Base-by-base conservation (phyloP, 2,329 filamentous ascomycete genomes). In the Aspergillus sp. region DNA sequence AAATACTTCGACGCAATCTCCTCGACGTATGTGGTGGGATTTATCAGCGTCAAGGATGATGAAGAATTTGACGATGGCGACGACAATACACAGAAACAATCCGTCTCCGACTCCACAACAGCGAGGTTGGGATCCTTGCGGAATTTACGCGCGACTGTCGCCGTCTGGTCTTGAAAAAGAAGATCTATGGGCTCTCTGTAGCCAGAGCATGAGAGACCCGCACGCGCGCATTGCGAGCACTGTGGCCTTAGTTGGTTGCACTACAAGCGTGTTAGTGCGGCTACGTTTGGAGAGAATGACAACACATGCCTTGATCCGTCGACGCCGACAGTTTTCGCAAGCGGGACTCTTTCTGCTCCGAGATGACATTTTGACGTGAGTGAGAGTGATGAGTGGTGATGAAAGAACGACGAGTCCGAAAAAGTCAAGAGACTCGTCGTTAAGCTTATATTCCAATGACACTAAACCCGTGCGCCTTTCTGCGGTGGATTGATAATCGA, bases 1-100 rank as follows among this genome's bases (percentile, higher is more conserved):
- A 47, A 56, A 17, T 28, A 47, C 41, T 43, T 28, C 53, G n/a
- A 56, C 25, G 53, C 53, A 15, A 56, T 56, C n/a, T 56, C 43
- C 13, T 56, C 53, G 2, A 56, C 25, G 15, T 23, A 7, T 9
- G 47, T n/a, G 11, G 7, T 23, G 5, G 52, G 38, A 17, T 8
- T n/a, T 9, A 46, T 7, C 9, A n/a, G 17, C 11, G 34, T 54
- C 19, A 38, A 15, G 3, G 34, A 41, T 2, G 15, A 41, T 4
- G 34, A 41, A 2, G 13, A 5, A 15, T 15, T 46, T 41, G 34
- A 41, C 15, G 34, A 13, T 41, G 34, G 34, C 34, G 34, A 41
- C 3, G 34, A 13, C 15, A 41, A 15, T 15, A 41, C 34, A 15
- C 34, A 41, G 4, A 41, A 15, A 13, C 34, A 41, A 41, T 41